These are phyloP conservation scores for Phanerochaete carnosa DNA, from an alignment of 768 basidiomycete species.

Conservation along the genomic window DNA sequence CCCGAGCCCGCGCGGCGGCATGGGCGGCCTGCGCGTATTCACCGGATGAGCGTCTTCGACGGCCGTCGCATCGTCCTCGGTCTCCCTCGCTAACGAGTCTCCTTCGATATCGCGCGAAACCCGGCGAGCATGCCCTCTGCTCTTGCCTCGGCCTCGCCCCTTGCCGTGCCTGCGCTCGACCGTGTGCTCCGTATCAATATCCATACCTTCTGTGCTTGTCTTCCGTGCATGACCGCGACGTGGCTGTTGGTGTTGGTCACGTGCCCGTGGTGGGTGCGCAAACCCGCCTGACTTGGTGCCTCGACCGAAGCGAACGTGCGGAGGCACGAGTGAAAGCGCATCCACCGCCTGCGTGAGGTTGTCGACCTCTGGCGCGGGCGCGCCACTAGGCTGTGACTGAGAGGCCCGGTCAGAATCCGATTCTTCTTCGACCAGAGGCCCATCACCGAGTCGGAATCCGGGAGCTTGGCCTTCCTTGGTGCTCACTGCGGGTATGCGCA, in stretches of 20 bases:
- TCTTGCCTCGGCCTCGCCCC: too few species aligned
- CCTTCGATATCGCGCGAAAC: too few species aligned
- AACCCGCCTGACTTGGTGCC: slow-evolving; percentile 36
- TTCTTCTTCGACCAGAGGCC: slow-evolving; percentile 11
- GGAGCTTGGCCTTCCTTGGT: neutral
- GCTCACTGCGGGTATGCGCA: neutral
- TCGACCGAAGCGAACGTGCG: slow-evolving; percentile 69
- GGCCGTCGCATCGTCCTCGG: neutral
- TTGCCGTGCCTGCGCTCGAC: too few species aligned
- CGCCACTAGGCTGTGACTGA: neutral
- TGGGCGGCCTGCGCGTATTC: neutral
- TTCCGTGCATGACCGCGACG: neutral
- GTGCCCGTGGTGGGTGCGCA: neutral
- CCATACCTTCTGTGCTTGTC: neutral
- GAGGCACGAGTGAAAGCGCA: slow-evolving; percentile 59
- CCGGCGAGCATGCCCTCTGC: too few species aligned
- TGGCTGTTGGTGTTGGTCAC: neutral
- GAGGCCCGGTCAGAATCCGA: slow-evolving; percentile 3
- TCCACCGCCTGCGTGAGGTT: slow-evolving; percentile 45
- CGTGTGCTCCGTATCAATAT: neutral
- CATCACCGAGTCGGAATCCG: slow-evolving; percentile 10
- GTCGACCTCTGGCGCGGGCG: slow-evolving; percentile 34
- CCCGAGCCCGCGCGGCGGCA: neutral
- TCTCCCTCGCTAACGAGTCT: neutral
- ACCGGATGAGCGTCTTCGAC: neutral